Percentiles rank a stretch among this genome's conserved stretches.
Evolutionary conservation across 2,329 filamentous ascomycete species (phyloP).

Genomic region (Aureobasidium lini): DNA sequence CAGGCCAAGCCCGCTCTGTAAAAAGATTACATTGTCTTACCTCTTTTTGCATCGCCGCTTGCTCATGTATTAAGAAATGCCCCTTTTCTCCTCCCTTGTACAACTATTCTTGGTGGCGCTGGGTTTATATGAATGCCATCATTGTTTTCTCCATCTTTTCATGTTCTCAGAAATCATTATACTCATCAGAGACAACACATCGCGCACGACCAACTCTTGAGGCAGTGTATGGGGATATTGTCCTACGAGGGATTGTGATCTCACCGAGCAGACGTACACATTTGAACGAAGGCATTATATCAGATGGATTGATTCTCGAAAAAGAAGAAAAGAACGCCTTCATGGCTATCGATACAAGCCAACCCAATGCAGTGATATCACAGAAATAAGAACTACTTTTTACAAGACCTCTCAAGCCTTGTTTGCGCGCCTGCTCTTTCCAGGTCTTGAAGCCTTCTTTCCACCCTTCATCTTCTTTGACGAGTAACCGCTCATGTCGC

Average conservation of each 20-base stretch:
- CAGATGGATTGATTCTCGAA: too few species aligned
- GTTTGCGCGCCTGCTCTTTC: slow-evolving; percentile 33
- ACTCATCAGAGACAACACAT: too few species aligned
- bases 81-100: slow-evolving; percentile 1
- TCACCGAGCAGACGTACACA: too few species aligned
- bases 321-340: neutral
- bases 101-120: slow-evolving; percentile 1
- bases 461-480: slow-evolving; percentile 73
- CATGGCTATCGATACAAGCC: neutral
- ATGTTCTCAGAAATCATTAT: too few species aligned
- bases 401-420: neutral
- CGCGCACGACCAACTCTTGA: too few species aligned
- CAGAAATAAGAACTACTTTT: neutral
- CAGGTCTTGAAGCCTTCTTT: slow-evolving; percentile 23
- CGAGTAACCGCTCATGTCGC: slow-evolving; percentile 74
- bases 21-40: neutral
- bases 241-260: too few species aligned
- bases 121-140: neutral
- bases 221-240: too few species aligned
- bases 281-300: too few species aligned
- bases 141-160: too few species aligned
- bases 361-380: neutral
- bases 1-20: slow-evolving; percentile 13
- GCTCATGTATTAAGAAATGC: slow-evolving; percentile 2
- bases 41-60: neutral